A percentile compares a stretch with the other conserved stretches of the same genome.
Conservation (phyloP, 306 rosid genomes). For the Fragaria iinumae region DNA sequence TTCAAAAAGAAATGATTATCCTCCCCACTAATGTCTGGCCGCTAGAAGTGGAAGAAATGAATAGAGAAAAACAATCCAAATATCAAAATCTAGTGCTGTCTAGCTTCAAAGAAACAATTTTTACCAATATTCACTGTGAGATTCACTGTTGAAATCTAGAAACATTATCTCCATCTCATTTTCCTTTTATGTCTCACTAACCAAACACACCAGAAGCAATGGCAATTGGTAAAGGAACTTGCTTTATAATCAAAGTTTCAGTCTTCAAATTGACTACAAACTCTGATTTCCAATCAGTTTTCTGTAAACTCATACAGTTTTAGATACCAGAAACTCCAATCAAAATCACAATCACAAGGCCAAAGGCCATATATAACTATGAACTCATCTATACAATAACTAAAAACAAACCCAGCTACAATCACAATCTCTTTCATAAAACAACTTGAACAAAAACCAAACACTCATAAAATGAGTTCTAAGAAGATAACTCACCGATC, state of each 20-base stretch:
- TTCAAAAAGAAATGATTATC: constrained; percentile 19
- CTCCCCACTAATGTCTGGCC: constrained; percentile 14
- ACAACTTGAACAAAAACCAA: constrained; percentile 10
- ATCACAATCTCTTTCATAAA: background rate
- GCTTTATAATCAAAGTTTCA: constrained; percentile 4
- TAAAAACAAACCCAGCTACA: constrained; percentile 4
- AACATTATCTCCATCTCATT: constrained; percentile 12
- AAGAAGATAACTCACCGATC: constrained; percentile 17
- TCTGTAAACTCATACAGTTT: background rate
- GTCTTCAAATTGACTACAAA: background rate
- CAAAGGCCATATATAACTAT: background rate
- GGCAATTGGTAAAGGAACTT: background rate
- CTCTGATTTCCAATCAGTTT: background rate
- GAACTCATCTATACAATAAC: background rate
- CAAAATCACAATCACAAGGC: constrained; percentile 1
- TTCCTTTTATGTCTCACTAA: constrained; percentile 18
- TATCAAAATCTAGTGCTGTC: constrained; percentile 5
- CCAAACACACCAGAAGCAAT: constrained; percentile 18
- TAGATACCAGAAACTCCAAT: background rate
- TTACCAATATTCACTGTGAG: background rate
- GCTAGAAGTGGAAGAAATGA: constrained; percentile 11
- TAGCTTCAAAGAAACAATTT: constrained; percentile 14
- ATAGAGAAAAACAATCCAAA: constrained; percentile 12
- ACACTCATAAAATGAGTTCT: background rate
- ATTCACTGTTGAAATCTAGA: constrained; percentile 3